Evolutionary conservation across 1,284 basidiomycete species (phyloP).

Genomic region (Leccinum solheimii): DNA sequence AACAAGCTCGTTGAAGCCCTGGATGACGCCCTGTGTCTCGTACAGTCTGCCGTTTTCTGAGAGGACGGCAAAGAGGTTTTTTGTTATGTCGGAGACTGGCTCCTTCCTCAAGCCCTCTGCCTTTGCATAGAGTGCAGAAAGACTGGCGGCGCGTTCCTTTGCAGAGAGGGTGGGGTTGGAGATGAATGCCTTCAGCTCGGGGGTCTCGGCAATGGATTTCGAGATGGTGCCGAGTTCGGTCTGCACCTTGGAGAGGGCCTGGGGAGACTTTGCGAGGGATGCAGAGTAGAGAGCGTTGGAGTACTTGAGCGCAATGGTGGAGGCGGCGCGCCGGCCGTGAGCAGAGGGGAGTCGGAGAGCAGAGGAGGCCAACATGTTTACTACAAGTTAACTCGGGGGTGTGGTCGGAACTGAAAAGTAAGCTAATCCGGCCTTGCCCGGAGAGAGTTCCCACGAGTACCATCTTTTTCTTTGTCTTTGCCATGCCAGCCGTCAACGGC

Average conservation of each 20-base stretch:
- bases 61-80: constrained; percentile 90
- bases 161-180: constrained; percentile 87
- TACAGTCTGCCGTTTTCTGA: constrained; percentile 92
- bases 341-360: constrained; percentile 43
- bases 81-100: constrained; percentile 80
- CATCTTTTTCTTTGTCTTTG: background rate
- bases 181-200: constrained; percentile 72
- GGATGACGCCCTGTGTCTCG: constrained; percentile 85
- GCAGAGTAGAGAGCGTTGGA: constrained; percentile 93
- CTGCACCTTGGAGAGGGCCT: constrained; percentile 79
- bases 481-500: constrained; percentile 29
- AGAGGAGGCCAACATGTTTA: constrained; percentile 31
- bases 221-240: constrained; percentile 76
- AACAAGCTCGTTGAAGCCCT: constrained; percentile 90
- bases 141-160: constrained; percentile 71
- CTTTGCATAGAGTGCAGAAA: constrained; percentile 66
- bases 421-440: constrained; percentile 18
- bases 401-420: background rate
- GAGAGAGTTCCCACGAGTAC: constrained; percentile 15
- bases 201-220: constrained; percentile 61
- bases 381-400: no score
- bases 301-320: constrained; percentile 84
- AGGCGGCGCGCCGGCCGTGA: constrained; percentile 62
- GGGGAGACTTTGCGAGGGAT: constrained; percentile 83
- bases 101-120: constrained; percentile 70